phyloP scores from a whole-genome alignment of 495 filamentous ascomycete species.

The Amniculicola lignicola region DNA sequence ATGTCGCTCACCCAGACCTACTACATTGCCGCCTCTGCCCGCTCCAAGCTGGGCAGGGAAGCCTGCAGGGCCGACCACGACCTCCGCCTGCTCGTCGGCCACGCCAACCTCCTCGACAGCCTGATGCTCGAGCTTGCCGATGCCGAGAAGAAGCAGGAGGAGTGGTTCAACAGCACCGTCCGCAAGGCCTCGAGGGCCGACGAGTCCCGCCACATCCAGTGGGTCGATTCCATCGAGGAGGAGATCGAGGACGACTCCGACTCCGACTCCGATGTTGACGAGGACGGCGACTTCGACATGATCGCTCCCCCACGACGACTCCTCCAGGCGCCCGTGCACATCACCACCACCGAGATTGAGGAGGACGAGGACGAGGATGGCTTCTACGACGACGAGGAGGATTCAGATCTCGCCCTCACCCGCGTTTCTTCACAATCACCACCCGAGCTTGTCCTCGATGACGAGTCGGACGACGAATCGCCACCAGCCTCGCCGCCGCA shows the following conservation, averaged over 20 bases:
- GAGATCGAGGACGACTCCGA: constrained; percentile 57
- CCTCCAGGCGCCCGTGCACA: constrained; percentile 41
- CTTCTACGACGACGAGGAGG: constrained; percentile 65
- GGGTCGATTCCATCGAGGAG: constrained; percentile 76
- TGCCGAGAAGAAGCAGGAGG: constrained; percentile 92
- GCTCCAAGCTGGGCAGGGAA: constrained; percentile 89
- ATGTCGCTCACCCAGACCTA: constrained; percentile 98
- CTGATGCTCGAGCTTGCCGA: constrained; percentile 94
- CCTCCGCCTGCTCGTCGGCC: constrained; percentile 87
- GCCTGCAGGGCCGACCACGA: constrained; percentile 89
- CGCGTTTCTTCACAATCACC: constrained; percentile 65
- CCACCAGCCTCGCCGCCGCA: constrained; percentile 83
- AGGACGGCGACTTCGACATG: constrained; percentile 39
- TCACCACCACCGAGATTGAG: constrained; percentile 36
- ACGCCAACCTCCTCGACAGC: constrained; percentile 95
- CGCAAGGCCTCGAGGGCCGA: constrained; percentile 60
- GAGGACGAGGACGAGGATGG: constrained; percentile 51
- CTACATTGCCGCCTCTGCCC: constrained; percentile 93
- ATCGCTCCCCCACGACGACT: constrained; percentile 38
- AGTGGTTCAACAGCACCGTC: constrained; percentile 96
- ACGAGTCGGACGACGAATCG: constrained; percentile 70
- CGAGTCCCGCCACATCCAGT: constrained; percentile 73
- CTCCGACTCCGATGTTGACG: constrained; percentile 37
- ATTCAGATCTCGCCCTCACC: constrained; percentile 65
- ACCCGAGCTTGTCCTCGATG: constrained; percentile 73